Conservation (phyloP, 495 filamentous ascomycete species). For the Penicillium herquei region DNA sequence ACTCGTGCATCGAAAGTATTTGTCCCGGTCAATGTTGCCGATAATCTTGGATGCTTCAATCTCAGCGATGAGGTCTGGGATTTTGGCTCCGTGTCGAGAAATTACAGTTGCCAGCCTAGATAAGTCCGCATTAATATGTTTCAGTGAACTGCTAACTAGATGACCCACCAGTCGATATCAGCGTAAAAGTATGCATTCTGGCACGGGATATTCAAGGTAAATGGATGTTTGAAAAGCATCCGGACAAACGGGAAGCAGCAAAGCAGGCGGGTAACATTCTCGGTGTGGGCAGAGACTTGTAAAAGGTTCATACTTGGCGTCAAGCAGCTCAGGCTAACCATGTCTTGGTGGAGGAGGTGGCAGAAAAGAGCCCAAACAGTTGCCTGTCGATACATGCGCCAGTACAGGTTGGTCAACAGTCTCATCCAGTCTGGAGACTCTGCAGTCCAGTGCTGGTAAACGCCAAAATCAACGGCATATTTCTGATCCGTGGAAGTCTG, state of each 20-base stretch:
- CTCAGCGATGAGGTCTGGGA: neutral
- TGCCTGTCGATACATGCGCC: neutral
- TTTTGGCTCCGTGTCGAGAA: neutral
- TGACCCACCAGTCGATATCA: neutral
- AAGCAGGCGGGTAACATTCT: neutral
- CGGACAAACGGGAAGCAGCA: neutral
- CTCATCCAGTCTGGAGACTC: neutral
- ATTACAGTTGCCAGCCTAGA: neutral
- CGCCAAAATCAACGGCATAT: neutral
- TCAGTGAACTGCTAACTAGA: neutral
- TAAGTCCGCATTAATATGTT: neutral
- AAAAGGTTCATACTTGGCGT: neutral
- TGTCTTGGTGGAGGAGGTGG: neutral
- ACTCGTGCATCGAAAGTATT: neutral
- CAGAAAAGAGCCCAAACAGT: neutral
- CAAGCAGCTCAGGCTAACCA: neutral
- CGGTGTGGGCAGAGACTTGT: neutral
- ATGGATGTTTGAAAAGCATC: neutral
- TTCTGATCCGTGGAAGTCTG: neutral
- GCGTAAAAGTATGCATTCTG: neutral
- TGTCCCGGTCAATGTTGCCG: neutral
- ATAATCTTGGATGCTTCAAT: neutral
- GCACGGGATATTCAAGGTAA: neutral
- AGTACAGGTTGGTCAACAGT: neutral
- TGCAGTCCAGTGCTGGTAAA: neutral